Conservation (phyloP, 2,329 filamentous ascomycete genomes). For the Bertia moriformis region DNA sequence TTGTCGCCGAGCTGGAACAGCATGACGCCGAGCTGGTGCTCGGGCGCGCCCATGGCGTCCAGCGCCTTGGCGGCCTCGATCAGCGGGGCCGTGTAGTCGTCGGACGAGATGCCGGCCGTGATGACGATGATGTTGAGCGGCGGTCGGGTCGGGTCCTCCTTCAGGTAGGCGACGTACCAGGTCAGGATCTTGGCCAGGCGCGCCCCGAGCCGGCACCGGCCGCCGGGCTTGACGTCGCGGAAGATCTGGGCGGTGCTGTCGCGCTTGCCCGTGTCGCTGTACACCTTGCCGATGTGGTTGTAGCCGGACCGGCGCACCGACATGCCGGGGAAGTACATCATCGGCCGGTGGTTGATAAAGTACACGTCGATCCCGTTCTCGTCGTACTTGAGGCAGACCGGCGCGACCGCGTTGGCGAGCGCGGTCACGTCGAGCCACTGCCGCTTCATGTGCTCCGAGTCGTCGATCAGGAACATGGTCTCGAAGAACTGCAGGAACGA, state of each 20-base stretch:
- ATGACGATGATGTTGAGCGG: background rate
- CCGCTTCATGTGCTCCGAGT: constrained; percentile 2
- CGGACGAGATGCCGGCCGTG: background rate
- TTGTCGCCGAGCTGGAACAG: constrained; percentile 11
- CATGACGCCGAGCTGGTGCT: constrained; percentile 7
- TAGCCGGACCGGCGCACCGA: constrained; percentile 11
- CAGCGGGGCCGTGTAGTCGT: background rate
- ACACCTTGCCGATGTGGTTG: constrained; percentile 10
- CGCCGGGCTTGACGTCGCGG: background rate
- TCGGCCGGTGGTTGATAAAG: constrained; percentile 9
- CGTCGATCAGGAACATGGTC: background rate
- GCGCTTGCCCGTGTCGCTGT: constrained; percentile 7
- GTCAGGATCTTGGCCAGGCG: background rate
- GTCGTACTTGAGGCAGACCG: constrained; percentile 9
- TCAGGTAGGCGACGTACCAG: background rate
- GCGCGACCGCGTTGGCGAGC: constrained; percentile 4
- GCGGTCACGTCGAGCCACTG: background rate
- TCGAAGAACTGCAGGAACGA: background rate
- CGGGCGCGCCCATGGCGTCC: background rate
- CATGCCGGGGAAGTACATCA: constrained; percentile 9
- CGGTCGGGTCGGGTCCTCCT: background rate
- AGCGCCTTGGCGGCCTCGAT: background rate
- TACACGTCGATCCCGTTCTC: constrained; percentile 11
- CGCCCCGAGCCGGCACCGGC: background rate
- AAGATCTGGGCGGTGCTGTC: background rate